Base-by-base conservation (phyloP, 2,329 filamentous ascomycete species). In the Fusarium vanettenii region DNA sequence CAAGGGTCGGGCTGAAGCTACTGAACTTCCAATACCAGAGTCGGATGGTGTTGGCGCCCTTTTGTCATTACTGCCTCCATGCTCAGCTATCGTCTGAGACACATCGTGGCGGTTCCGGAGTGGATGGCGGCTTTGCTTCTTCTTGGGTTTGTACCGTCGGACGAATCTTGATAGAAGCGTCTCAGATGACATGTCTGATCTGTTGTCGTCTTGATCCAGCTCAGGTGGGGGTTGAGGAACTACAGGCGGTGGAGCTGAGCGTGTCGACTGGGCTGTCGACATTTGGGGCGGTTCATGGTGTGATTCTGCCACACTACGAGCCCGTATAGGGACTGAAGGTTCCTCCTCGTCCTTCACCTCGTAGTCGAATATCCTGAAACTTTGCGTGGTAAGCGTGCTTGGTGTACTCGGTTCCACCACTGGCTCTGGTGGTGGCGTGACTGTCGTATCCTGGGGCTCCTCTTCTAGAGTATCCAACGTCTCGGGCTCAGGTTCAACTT, bases 11-110 rank as follows among this genome's bases (percentile, higher is more conserved):
- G 18, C 41, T 27, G 29, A 60, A 14, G 41, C 22, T 25, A 74
- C 20, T 4, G 64, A 74, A 14, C 68, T 75, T 25, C 69, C 69
- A 22, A 75, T 20, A 0, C 72, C 72, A 10, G 72, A 74, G 6
- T 74, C 72, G 0, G 65, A 50, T 0, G 72, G 72, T 13, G 72
- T 72, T 13, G 22, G 10, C 0, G 61, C 64, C 16, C 59, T 60
- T 2, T 75, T 64, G 0, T 20, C 22, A 10, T 31, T 55, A 14
- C 25, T 31, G 18, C 5, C 48, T 31, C 48, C 48, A 14, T 55
- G 27, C 27, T 55, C 48, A n/a, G 48, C 48, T 55, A 55, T 55
- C 27, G 48, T 31, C 11, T 55, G 48, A 55, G 48, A 20, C 1
- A 55, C 48, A 7, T 55, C 48, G 18, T 41, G 5, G 0, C 25